Evolutionary conservation across 1,139 yeast genomes (phyloP).

Genomic region (Taphrina populina): DNA sequence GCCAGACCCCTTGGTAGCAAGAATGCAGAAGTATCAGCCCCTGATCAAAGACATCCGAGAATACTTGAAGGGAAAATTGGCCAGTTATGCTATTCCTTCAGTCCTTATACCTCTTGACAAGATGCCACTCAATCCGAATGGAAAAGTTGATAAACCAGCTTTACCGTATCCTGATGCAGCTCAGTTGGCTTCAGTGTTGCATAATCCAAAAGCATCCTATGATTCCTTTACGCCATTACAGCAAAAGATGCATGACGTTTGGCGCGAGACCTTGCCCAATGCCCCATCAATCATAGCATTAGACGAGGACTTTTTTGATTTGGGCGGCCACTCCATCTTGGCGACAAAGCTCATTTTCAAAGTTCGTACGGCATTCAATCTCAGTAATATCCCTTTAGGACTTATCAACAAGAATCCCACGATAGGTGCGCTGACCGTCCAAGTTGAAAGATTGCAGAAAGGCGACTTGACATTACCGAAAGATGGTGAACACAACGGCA

Average conservation of each 20-base stretch:
- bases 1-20: constrained; percentile 68
- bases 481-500: constrained; percentile 40
- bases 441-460: constrained; percentile 58
- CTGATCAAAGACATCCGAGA: constrained; percentile 76
- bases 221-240: constrained; percentile 66
- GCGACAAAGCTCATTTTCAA: constrained; percentile 97
- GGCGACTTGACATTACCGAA: constrained; percentile 47
- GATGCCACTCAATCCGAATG: constrained; percentile 94
- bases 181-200: constrained; percentile 70
- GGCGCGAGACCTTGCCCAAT: constrained; percentile 83
- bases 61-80: constrained; percentile 82
- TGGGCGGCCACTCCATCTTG: constrained; percentile 95
- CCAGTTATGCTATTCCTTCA: constrained; percentile 90
- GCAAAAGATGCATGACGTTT: constrained; percentile 67
- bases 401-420: constrained; percentile 88
- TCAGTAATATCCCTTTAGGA: constrained; percentile 79
- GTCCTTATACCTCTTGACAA: constrained; percentile 81
- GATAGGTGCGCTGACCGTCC: constrained; percentile 70
- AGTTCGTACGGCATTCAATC: constrained; percentile 69
- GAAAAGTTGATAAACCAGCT: constrained; percentile 96
- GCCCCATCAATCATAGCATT: constrained; percentile 74
- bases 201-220: constrained; percentile 44
- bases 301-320: constrained; percentile 87
- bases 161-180: constrained; percentile 91
- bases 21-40: constrained; percentile 71